Evolutionary conservation across 1,139 yeast genomes (phyloP), one percentile per base, ranked within the genome.

Genomic region (Nakaseomyces uthaithaninus): DNA sequence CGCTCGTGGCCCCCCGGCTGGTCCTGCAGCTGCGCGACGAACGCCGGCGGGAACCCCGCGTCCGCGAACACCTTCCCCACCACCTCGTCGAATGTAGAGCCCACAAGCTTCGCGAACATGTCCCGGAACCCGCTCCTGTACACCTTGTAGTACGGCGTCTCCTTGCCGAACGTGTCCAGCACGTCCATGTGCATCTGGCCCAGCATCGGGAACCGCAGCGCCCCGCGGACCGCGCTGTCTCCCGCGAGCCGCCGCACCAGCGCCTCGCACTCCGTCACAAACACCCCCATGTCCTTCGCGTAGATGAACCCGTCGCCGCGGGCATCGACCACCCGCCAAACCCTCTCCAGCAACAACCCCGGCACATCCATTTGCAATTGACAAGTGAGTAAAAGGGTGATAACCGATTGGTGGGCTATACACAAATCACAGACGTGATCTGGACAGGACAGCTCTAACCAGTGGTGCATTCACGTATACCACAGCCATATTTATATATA

Each of bases 281-380:
- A 43, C 28, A 43, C 40, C 3, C 54, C 53, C 27, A 57, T 43
- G 31, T 56, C 57, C 36, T 55, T 52, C 1, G 62, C 63, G 20
- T 59, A 57, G 11, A 64, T 57, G 43, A 55, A 59, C 2, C 63
- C 65, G n/a, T 48, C 48, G n/a, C 41, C 43, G 9, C 48, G 45
- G 3, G 41, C 40, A 40, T 62, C 66, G 3, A 62, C 42, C 22
- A 53, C 54, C 4, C 41, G 38, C 68, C 68, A 64, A 3, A 63
- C 63, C 12, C 45, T 42, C 23, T 59, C 54, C 14, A 54, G 41
- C 16, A 45, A 45, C 34, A 23, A 17, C 16, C 14, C 38, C 19
- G 22, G 12, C 7, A 12, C 36, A 24, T 27, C 33, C 5, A 36
- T 18, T 3, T 19, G n/a, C n/a, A n/a, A n/a, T n/a, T n/a, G n/a